Percentiles rank a stretch among this genome's conserved stretches.
Evolutionary conservation across 768 basidiomycete species (phyloP).

Genomic region (Agaricus subrufescens): DNA sequence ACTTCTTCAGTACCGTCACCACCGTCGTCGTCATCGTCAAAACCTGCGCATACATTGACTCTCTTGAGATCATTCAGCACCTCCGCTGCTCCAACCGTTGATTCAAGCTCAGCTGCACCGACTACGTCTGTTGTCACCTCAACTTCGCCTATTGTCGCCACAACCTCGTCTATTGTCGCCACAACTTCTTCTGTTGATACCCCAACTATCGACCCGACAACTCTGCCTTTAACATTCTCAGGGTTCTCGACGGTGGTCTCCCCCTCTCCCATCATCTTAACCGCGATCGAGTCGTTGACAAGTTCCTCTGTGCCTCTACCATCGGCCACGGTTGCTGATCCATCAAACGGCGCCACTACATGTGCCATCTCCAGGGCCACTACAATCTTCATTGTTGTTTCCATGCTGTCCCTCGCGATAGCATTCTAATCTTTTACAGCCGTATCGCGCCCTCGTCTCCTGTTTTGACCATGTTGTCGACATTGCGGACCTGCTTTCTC

Average conservation of each 20-base stretch:
- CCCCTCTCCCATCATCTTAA: background rate
- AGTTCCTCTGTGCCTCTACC: background rate
- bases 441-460: too few relatives aligned
- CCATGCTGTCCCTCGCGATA: too few relatives aligned
- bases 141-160: too few relatives aligned
- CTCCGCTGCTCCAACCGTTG: constrained; percentile 1
- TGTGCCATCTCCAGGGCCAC: too few relatives aligned
- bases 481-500: too few relatives aligned
- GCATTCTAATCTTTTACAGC: too few relatives aligned
- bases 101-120: constrained; percentile 5
- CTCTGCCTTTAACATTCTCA: constrained; percentile 4
- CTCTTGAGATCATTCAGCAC: background rate
- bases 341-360: too few relatives aligned
- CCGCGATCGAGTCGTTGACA: background rate
- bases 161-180: too few relatives aligned
- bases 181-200: background rate
- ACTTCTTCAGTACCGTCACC: constrained; percentile 10
- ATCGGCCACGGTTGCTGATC: background rate
- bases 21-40: constrained; percentile 15
- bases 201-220: background rate
- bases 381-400: too few relatives aligned
- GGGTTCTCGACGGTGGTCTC: background rate
- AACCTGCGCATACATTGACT: constrained; percentile 12
- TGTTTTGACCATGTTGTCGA: too few relatives aligned
- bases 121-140: background rate